Evolutionary conservation across 768 basidiomycete species (phyloP).

Genomic region (Sarcodon aspratus): DNA sequence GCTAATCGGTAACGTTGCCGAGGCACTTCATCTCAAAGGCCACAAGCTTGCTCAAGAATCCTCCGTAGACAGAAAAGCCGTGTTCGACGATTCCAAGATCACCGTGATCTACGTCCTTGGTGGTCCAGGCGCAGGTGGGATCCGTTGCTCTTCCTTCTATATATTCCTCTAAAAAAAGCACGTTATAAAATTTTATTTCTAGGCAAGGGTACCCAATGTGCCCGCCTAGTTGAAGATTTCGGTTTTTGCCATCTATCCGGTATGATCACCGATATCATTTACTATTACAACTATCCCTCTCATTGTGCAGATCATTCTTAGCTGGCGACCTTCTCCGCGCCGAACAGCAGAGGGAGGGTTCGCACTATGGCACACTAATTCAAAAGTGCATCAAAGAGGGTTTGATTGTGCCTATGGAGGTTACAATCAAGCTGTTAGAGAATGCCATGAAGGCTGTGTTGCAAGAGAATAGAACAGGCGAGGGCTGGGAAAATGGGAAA

Average conservation of each 20-base stretch:
- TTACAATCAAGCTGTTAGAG: conserved; percentile 91
- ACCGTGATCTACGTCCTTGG: conserved; percentile 93
- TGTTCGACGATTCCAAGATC: conserved; percentile 64
- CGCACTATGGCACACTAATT: conserved; percentile 76
- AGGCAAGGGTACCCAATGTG: conserved; percentile 98
- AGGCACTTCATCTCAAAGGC: conserved; percentile 20
- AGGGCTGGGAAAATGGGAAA: conserved; percentile 57
- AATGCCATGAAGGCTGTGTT: conserved; percentile 76
- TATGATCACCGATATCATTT: conserved; percentile 20
- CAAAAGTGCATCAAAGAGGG: conserved; percentile 84
- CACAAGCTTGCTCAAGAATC: neutral
- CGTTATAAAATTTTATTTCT: conserved; percentile 1
- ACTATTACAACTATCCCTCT: conserved; percentile 2
- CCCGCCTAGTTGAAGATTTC: conserved; percentile 71
- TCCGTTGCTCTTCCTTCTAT: neutral
- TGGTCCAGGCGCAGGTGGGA: conserved; percentile 82
- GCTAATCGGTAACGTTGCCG: conserved; percentile 29
- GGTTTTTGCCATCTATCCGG: conserved; percentile 91
- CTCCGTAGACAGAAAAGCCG: conserved; percentile 14
- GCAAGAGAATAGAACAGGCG: conserved; percentile 23
- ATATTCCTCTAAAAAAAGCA: conserved; percentile 2
- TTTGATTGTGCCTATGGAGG: conserved; percentile 90
- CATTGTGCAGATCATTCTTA: conserved; percentile 16
- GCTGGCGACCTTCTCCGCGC: conserved; percentile 97
- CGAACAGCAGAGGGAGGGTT: conserved; percentile 82